Percentiles rank a stretch among this genome's conserved stretches.
Conservation (phyloP, 257 asterid genomes). For the Gardenia jasminoides region DNA sequence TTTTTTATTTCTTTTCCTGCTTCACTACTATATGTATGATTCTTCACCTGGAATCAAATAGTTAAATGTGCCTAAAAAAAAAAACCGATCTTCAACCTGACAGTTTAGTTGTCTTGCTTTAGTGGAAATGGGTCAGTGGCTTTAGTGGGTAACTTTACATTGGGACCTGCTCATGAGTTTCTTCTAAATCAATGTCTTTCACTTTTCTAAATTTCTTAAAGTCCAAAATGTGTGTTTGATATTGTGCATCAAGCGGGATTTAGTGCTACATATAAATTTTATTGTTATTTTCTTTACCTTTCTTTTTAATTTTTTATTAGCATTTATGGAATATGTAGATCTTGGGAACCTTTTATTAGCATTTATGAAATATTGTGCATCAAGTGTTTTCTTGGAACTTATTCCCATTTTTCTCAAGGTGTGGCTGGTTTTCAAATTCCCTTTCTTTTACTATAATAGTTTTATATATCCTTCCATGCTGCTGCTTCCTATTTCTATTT, state of each 20-base stretch:
- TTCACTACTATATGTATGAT: not conserved
- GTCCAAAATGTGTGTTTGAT: too few relatives aligned
- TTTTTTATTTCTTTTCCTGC: not conserved
- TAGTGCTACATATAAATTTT: too few relatives aligned
- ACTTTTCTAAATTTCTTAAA: too few relatives aligned
- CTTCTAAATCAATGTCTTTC: too few relatives aligned
- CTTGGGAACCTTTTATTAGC: conserved; percentile 91
- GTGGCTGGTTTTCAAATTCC: too few relatives aligned
- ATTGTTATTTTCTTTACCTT: too few relatives aligned
- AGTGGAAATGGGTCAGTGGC: conserved; percentile 66
- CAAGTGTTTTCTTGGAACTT: conserved; percentile 76
- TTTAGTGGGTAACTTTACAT: too few relatives aligned
- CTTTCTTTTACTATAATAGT: too few relatives aligned
- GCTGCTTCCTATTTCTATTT: too few relatives aligned
- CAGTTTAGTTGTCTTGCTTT: not conserved
- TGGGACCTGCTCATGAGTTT: too few relatives aligned
- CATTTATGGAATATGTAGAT: conserved; percentile 42
- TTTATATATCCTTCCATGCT: too few relatives aligned
- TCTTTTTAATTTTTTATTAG: conserved; percentile 25
- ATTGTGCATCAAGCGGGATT: too few relatives aligned
- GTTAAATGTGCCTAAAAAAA: not conserved
- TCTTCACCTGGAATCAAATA: not conserved
- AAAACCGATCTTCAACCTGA: not conserved
- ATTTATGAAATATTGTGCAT: conserved; percentile 87
- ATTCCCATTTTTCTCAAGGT: conserved; percentile 95